These are phyloP conservation scores for Sphagnum tenellum DNA, from an alignment of 225 moss, liverwort and hornwort genomes.

Conservation along the genomic window DNA sequence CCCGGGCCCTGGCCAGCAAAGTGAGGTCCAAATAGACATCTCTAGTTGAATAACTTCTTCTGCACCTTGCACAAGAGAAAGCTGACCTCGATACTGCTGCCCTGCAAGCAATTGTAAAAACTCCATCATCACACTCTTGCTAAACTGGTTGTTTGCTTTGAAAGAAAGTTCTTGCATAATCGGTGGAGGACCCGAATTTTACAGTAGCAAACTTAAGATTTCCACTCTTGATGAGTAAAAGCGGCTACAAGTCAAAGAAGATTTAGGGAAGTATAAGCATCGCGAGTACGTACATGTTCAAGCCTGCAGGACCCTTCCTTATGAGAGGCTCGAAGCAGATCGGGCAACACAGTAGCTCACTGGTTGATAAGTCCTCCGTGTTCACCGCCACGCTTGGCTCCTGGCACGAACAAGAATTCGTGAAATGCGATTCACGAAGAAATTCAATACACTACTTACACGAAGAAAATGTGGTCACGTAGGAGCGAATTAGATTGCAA, in stretches of 20 bases:
- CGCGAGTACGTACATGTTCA: slow-evolving; percentile 21
- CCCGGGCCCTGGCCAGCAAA: slow-evolving; percentile 35
- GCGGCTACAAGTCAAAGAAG: too few relatives aligned
- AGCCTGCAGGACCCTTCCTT: slow-evolving; percentile 36
- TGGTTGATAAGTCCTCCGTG: slow-evolving; percentile 10
- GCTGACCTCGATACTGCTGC: slow-evolving; percentile 51
- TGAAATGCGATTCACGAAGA: background rate
- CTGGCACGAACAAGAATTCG: background rate
- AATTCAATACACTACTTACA: too few relatives aligned
- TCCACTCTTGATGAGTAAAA: too few relatives aligned
- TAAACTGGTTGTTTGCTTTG: too few relatives aligned
- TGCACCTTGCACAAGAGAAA: slow-evolving; percentile 54
- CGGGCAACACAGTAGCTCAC: slow-evolving; percentile 58
- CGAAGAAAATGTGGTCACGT: too few relatives aligned
- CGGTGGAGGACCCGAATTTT: too few relatives aligned
- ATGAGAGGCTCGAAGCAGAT: slow-evolving; percentile 47
- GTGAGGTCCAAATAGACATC: slow-evolving; percentile 63
- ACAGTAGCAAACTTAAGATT: too few relatives aligned
- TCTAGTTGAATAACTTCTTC: slow-evolving; percentile 42
- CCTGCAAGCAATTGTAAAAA: slow-evolving; percentile 19
- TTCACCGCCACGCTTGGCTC: slow-evolving; percentile 2
- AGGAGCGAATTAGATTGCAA: too few relatives aligned
- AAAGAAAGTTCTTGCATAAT: too few relatives aligned
- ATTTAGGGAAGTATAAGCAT: too few relatives aligned
- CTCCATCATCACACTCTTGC: background rate